phyloP scores from a whole-genome alignment of 2,329 filamentous ascomycete genomes.

The Alternaria angustiovoidea region DNA sequence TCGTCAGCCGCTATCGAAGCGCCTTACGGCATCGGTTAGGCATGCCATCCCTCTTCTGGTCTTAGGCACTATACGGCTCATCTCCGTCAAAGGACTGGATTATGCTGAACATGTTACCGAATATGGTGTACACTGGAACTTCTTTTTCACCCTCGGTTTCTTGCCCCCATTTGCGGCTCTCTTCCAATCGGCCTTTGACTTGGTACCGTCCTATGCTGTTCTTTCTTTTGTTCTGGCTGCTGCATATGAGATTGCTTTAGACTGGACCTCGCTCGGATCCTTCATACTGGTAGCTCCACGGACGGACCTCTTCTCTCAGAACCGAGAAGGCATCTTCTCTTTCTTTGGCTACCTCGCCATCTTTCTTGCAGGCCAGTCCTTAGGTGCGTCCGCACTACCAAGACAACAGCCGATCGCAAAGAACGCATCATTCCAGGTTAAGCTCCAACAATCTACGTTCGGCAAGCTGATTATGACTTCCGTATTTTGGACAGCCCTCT shows the following conservation, averaged over 20 bases:
- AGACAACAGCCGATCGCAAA: conserved; percentile 54
- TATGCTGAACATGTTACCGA: conserved; percentile 98
- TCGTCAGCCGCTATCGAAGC: conserved; percentile 59
- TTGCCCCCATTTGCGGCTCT: conserved; percentile 88
- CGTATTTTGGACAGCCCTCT: conserved; percentile 73
- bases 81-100: conserved; percentile 91
- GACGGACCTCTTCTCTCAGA: conserved; percentile 81
- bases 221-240: conserved; percentile 74
- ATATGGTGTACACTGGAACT: conserved; percentile 99
- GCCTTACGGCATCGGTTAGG: conserved; percentile 73
- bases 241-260: conserved; percentile 77
- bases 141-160: conserved; percentile 94
- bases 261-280: conserved; percentile 75
- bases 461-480: conserved; percentile 71
- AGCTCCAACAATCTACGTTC: conserved; percentile 65
- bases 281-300: conserved; percentile 86
- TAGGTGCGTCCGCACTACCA: conserved; percentile 81
- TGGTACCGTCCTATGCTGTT: conserved; percentile 78
- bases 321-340: conserved; percentile 94
- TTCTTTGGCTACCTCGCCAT: conserved; percentile 94
- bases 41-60: conserved; percentile 84
- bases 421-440: conserved; percentile 56
- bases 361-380: conserved; percentile 86
- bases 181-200: conserved; percentile 74
- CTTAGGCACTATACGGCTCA: conserved; percentile 80